These are phyloP conservation scores for Starmera dryadoides DNA, from an alignment of 805 yeast genomes.

Conservation along the genomic window DNA sequence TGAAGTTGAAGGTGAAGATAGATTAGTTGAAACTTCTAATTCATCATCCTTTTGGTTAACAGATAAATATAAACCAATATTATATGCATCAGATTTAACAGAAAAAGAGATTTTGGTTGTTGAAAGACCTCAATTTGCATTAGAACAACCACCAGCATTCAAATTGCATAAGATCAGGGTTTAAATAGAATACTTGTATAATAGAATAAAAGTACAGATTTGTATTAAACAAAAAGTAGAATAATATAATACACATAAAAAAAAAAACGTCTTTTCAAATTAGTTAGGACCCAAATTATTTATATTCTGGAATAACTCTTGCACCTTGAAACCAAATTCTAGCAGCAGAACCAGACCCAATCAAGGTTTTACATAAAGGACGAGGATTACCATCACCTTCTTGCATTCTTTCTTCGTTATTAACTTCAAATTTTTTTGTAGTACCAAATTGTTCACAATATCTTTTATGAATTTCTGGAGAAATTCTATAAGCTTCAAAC, in stretches of 20 bases:
- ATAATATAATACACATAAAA: background rate
- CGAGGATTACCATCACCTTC: constrained; percentile 31
- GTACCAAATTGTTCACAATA: constrained; percentile 52
- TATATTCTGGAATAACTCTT: constrained; percentile 37
- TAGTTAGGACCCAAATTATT: background rate
- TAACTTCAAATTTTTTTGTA: constrained; percentile 40
- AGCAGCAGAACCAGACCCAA: constrained; percentile 63
- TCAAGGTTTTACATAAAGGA: constrained; percentile 42
- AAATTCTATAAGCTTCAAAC: constrained; percentile 51
- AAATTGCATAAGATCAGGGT: constrained; percentile 48
- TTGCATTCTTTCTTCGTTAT: constrained; percentile 41
- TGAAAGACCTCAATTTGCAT: constrained; percentile 63
- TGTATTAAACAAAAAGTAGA: no score
- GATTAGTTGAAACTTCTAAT: constrained; percentile 3
- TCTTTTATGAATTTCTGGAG: constrained; percentile 39
- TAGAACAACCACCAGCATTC: constrained; percentile 58
- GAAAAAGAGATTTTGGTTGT: constrained; percentile 58
- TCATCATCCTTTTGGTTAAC: constrained; percentile 55
- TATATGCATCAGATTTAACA: constrained; percentile 51
- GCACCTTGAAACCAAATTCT: constrained; percentile 65
- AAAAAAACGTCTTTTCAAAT: background rate
- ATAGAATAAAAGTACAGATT: no score
- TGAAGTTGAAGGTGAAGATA: constrained; percentile 9
- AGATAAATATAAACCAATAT: constrained; percentile 64
- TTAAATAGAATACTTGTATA: background rate